Evolutionary conservation across 768 basidiomycete species (phyloP).

Genomic region (Tephrocybe sp.): DNA sequence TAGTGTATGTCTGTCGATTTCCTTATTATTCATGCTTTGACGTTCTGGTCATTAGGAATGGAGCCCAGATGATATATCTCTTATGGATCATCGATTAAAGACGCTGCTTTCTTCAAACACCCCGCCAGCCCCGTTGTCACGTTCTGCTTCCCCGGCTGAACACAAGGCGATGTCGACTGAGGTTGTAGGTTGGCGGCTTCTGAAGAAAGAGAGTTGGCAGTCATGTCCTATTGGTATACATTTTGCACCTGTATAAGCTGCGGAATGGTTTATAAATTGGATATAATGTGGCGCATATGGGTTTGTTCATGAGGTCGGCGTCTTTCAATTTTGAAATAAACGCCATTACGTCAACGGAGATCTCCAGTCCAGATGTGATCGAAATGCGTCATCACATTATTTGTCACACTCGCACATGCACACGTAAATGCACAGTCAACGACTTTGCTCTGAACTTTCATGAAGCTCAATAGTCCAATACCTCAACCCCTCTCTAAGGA

Average conservation of each 20-base stretch:
- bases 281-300: not conserved
- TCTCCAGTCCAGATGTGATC: too few relatives aligned
- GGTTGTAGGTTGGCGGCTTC: slow-evolving; percentile 51
- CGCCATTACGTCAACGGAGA: too few relatives aligned
- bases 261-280: not conserved
- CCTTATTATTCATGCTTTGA: slow-evolving; percentile 1
- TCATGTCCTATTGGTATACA: slow-evolving; percentile 70
- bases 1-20: slow-evolving; percentile 17
- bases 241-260: slow-evolving; percentile 3
- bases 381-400: too few relatives aligned
- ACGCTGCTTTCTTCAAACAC: slow-evolving; percentile 26
- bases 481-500: slow-evolving; percentile 74
- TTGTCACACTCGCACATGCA: too few relatives aligned
- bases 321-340: not conserved
- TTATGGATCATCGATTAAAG: slow-evolving; percentile 55
- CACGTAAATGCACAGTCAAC: too few relatives aligned
- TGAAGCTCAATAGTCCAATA: slow-evolving; percentile 48
- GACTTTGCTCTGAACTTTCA: slow-evolving; percentile 17
- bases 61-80: slow-evolving; percentile 43
- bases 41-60: slow-evolving; percentile 36
- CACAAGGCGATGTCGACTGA: not conserved
- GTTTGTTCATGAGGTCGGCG: not conserved
- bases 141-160: not conserved
- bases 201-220: slow-evolving; percentile 50
- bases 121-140: slow-evolving; percentile 5